Percentiles rank a stretch among this genome's conserved stretches.
phyloP scores from a whole-genome alignment of 2,329 filamentous ascomycete genomes.

The Trichoderma aggressivum region DNA sequence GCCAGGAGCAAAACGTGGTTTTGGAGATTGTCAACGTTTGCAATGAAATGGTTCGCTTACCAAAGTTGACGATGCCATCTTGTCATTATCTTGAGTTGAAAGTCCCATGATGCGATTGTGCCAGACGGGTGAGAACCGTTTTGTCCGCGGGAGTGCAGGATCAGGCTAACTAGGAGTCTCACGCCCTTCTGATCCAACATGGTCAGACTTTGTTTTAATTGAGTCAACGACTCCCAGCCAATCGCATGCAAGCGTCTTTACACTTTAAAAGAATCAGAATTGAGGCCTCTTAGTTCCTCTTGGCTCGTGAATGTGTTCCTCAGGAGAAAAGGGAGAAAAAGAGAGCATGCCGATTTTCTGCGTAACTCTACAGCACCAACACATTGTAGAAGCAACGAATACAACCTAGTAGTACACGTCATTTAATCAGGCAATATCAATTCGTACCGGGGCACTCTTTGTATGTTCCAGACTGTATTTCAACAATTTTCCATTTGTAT shows the following conservation, averaged over 20 bases:
- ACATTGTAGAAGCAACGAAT: background rate
- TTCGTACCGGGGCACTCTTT: background rate
- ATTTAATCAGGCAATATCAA: background rate
- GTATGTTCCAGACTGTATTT: background rate
- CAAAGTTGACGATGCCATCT: background rate
- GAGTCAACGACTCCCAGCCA: background rate
- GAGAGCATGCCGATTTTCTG: background rate
- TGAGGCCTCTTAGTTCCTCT: background rate
- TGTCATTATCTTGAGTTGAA: background rate
- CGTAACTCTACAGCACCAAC: background rate
- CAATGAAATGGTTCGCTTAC: background rate
- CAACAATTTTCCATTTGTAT: background rate
- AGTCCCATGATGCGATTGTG: background rate
- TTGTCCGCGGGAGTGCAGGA: background rate
- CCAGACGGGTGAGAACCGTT: background rate
- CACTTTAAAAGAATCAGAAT: background rate
- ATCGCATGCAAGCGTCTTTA: background rate
- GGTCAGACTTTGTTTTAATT: background rate
- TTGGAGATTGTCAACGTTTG: background rate
- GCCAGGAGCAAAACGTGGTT: background rate
- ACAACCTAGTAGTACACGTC: background rate
- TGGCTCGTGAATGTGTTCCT: too few species aligned
- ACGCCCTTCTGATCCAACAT: background rate
- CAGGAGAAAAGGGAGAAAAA: background rate
- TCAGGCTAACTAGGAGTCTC: background rate